phyloP scores from a whole-genome alignment of 306 rosid species.

The Prunus salicina region DNA sequence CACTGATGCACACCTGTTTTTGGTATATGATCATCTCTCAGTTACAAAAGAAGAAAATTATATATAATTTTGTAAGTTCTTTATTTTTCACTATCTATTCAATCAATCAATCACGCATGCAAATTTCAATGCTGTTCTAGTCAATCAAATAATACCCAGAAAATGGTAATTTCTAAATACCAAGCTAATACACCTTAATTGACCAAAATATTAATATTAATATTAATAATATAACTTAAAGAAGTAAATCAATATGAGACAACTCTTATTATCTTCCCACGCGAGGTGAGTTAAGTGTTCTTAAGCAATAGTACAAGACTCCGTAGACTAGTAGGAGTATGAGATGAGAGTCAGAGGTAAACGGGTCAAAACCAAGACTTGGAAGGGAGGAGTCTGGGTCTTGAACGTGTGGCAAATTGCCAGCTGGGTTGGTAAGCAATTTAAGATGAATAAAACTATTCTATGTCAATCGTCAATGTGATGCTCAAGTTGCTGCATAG shows the following conservation, averaged over 20 bases:
- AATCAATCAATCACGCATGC: not conserved
- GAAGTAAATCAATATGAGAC: too few relatives aligned
- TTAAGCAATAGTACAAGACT: not conserved
- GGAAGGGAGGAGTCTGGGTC: conserved; percentile 15
- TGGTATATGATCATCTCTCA: not conserved
- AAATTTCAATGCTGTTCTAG: not conserved
- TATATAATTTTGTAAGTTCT: not conserved
- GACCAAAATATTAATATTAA: not conserved
- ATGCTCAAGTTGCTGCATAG: conserved; percentile 9
- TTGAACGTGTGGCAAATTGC: conserved; percentile 24
- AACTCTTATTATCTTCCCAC: not conserved
- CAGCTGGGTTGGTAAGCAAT: conserved; percentile 25
- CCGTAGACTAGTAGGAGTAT: not conserved
- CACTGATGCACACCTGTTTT: conserved; percentile 18
- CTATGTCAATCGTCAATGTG: conserved; percentile 32
- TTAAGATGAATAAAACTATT: not conserved
- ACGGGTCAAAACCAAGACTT: conserved; percentile 13
- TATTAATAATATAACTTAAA: too few relatives aligned
- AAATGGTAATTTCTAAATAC: not conserved
- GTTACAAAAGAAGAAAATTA: not conserved
- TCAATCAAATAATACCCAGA: not conserved
- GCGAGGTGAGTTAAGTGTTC: not conserved
- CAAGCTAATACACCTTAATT: not conserved
- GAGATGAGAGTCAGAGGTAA: not conserved
- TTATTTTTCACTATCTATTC: not conserved